Evolutionary conservation across 2,329 filamentous ascomycete species (phyloP), one percentile per base, ranked within the genome.

Genomic region (Hawksworthiomyces lignivorus): DNA sequence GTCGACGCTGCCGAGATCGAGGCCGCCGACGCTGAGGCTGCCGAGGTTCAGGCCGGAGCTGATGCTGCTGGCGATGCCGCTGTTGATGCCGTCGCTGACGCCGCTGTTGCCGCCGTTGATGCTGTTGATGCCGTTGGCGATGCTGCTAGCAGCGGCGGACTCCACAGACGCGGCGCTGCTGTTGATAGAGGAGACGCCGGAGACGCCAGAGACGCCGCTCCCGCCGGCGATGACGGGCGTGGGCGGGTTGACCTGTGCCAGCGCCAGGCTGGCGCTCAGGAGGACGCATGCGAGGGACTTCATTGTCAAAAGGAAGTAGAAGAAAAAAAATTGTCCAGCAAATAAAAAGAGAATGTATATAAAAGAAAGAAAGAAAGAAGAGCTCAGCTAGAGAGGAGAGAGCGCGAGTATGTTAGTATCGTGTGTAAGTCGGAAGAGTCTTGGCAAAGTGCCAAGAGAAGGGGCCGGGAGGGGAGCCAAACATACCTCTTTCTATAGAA

Each of bases 1-100:
- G 48, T 61, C 48, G 44, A 58, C 39, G 41, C 38, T 52, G 36
- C 51, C 56, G 5, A 62, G 50, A 44, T 59, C 50, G 28, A 58
- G n/a, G 28, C 53, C 54, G 36, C 50, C 48, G 18, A 53, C 22
- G 17, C 51, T 47, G 15, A 57, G 46, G 44, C 51, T 50, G 28
- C 55, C 42, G 6, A 51, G 36, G 36, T 50, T 31, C 31, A 48
- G 29, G 30, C 34, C 3, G 29, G 50, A 48, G 30, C 35, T 52
- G 37, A 52, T 44, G n/a, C 47, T 56, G 39, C 47, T 47, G 15
- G 48, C 42, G 37, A 8, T 26, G 24, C 24, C 24, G 21, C 32
- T 32, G 21, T 41, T 19, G 21, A 29, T 33, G 20, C 30, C 29
- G 42, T 48, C 36, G 37, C 49, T 24, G 34, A 36, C 19, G 17